Conservation (phyloP, 129 eudicot species). For the Ambrosia artemisiifolia region DNA sequence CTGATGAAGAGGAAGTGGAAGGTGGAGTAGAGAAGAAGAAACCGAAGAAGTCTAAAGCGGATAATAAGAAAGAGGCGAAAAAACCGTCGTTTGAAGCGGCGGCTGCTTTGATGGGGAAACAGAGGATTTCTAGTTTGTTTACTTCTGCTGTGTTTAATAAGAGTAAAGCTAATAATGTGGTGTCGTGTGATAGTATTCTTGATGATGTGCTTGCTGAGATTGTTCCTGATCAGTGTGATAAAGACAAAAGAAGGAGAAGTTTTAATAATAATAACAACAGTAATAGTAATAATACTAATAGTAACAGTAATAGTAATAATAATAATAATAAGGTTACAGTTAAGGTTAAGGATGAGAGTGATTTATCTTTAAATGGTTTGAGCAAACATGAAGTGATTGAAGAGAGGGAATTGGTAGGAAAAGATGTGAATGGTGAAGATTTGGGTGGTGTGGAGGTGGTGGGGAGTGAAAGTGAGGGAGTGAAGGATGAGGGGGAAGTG, state of each 20-base stretch:
- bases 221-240: constrained; percentile 79
- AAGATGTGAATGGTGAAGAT: not conserved
- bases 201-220: constrained; percentile 90
- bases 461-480: constrained; percentile 6
- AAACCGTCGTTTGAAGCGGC: constrained; percentile 75
- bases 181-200: constrained; percentile 65
- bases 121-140: constrained; percentile 68
- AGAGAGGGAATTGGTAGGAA: constrained; percentile 23
- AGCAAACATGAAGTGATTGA: constrained; percentile 13
- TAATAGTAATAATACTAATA: not conserved
- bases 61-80: constrained; percentile 49
- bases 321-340: constrained; percentile 6
- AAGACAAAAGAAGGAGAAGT: constrained; percentile 61
- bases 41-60: constrained; percentile 37
- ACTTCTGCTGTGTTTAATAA: constrained; percentile 76
- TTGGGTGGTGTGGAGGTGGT: constrained; percentile 16
- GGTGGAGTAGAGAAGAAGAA: constrained; percentile 53
- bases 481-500: not conserved
- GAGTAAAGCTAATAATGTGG: constrained; percentile 28
- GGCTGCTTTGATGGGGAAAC: constrained; percentile 90
- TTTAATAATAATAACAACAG: too few species aligned
- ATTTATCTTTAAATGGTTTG: constrained; percentile 1
- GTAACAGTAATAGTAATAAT: too few species aligned
- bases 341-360: constrained; percentile 25
- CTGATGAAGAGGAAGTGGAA: constrained; percentile 62